Evolutionary conservation across 306 rosid genomes (phyloP).

Genomic region (Begonia masoniana): DNA sequence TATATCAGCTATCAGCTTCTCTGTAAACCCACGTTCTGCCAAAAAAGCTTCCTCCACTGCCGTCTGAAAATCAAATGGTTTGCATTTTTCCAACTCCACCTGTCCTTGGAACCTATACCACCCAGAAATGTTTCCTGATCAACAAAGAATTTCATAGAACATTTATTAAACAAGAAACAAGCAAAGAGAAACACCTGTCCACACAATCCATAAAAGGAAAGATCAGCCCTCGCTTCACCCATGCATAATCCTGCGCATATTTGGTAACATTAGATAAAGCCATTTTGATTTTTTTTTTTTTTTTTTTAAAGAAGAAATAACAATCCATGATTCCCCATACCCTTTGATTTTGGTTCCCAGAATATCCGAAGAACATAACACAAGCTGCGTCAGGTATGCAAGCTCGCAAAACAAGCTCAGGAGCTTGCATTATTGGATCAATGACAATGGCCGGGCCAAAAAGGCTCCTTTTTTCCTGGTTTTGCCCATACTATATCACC

Average conservation of each 20-base stretch:
- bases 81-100: conserved; percentile 45
- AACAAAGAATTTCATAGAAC: conserved; percentile 2
- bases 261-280: conserved; percentile 11
- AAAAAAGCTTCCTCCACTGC: conserved; percentile 93
- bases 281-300: not conserved
- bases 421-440: conserved; percentile 88
- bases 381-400: conserved; percentile 88
- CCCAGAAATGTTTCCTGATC: conserved; percentile 16
- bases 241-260: conserved; percentile 87
- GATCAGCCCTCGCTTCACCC: conserved; percentile 85
- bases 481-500: conserved; percentile 97
- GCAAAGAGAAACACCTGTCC: conserved; percentile 49
- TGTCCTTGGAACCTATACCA: conserved; percentile 82
- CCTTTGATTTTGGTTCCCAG: conserved; percentile 72
- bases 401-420: conserved; percentile 86
- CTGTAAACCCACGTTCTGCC: conserved; percentile 86
- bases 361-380: conserved; percentile 92
- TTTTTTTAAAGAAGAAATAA: not conserved
- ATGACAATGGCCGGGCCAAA: conserved; percentile 99
- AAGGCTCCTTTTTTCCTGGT: conserved; percentile 87
- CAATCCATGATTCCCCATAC: conserved; percentile 25
- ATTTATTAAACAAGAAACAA: conserved; percentile 1
- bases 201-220: conserved; percentile 77
- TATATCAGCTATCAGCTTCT: conserved; percentile 86
- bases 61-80: conserved; percentile 57